Base-by-base conservation (phyloP, 1,284 basidiomycete species). In the Mixia osmundae region DNA sequence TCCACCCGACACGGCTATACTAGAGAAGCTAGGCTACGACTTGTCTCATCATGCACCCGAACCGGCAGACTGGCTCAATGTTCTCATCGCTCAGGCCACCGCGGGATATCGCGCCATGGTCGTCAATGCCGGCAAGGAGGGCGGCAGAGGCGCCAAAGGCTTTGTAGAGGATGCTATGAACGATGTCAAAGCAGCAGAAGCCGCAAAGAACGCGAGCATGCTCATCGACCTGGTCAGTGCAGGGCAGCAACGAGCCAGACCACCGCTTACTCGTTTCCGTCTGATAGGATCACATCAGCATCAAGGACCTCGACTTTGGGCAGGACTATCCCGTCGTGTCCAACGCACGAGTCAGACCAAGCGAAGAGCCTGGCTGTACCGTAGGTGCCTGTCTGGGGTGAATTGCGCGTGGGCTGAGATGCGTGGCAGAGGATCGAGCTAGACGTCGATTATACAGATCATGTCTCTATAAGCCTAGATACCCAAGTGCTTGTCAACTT, bases 401-500 rank as follows among this genome's bases (percentile, higher is more conserved):
- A 39, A 3, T 10, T 16, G 3, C 1, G 15, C 11, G 1, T 14
- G 14, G 29, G 9, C 16, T 30, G 16, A 11, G 18, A 21, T 28
- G 3, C 18, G 15, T 19, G 5, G 12, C 14, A 22, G 8, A 54
- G 63, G 30, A 59, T 65, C 30, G 65, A 68, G 49, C 55, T 67
- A 16, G 65, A 67, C 44, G 44, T 68, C 25, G 65, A 67, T 47
- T 67, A 66, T 44, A 49, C 54, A 10, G 66, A 68, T 46, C 56
- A 58, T 6, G 52, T 66, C 22, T 59, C 60, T 4, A 51, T 68
- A 4, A 57, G 61, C 4, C 54, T 68, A 24, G 61, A 64, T 10
- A 68, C 66, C 0, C 57, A 60, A n/a, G 57, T 68, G 4, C 50
- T 66, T 14, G 53, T 67, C 51, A 67, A 67, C 48, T 64, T 66